These are phyloP conservation scores for Pleurostoma richardsiae DNA, from an alignment of 2,329 filamentous ascomycete genomes.

Conservation along the genomic window DNA sequence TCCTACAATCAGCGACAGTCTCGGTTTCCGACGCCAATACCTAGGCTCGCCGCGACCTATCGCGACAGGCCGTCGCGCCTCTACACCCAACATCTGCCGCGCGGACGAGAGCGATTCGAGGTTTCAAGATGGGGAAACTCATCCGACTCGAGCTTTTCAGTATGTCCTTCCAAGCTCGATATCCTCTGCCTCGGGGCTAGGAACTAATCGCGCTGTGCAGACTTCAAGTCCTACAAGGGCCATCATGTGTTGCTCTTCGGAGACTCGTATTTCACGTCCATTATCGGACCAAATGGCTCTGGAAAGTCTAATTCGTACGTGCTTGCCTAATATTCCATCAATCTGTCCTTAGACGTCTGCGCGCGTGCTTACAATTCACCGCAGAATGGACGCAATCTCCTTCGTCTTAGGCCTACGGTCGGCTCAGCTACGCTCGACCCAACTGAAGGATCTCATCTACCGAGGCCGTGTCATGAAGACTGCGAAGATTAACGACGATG, in stretches of 20 bases:
- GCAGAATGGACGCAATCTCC: conserved; percentile 96
- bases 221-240: conserved; percentile 99
- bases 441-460: conserved; percentile 92
- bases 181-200: not conserved
- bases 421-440: conserved; percentile 90
- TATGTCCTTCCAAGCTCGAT: conserved; percentile 36
- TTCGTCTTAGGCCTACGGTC: conserved; percentile 99
- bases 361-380: not conserved
- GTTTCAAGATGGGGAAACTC: conserved; percentile 82
- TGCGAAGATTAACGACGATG: conserved; percentile 87
- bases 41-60: too few species aligned
- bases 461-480: conserved; percentile 89
- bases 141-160: conserved; percentile 92
- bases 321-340: not conserved
- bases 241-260: conserved; percentile 92
- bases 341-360: not conserved
- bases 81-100: too few species aligned
- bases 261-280: conserved; percentile 98
- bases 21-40: too few species aligned
- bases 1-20: too few species aligned
- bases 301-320: conserved; percentile 96
- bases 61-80: too few species aligned
- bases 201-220: conserved; percentile 34
- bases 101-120: too few species aligned
- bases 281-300: conserved; percentile 98